phyloP scores from a whole-genome alignment of 139 green algal genomes.

The Edaphochlamys debaryana region DNA sequence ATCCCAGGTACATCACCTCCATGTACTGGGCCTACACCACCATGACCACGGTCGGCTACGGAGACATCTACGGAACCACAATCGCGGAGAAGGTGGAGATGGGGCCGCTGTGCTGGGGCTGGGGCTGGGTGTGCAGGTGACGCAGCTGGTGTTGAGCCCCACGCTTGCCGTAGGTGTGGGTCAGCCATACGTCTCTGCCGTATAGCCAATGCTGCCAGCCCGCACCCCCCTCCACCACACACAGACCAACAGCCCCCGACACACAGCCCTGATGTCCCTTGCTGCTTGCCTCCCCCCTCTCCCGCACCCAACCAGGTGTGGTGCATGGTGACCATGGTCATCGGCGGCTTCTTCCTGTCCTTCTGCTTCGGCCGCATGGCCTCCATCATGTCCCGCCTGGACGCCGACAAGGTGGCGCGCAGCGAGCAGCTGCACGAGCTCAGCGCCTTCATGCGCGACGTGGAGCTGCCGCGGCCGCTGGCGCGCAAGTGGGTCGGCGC shows the following conservation, averaged over 20 bases:
- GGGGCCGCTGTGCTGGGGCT: neutral
- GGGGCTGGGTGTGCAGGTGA: no score
- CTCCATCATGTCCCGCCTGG: slow-evolving; percentile 47
- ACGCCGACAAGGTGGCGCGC: slow-evolving; percentile 50
- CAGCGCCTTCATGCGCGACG: slow-evolving; percentile 62
- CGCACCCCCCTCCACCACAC: no score
- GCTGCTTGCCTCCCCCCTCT: no score
- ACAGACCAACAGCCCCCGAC: no score
- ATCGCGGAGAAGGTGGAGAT: slow-evolving; percentile 64
- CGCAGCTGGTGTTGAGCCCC: no score
- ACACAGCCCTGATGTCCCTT: no score
- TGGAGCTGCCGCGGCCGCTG: slow-evolving; percentile 54
- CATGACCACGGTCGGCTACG: slow-evolving; percentile 84
- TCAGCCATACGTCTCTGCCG: no score
- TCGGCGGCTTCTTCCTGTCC: slow-evolving; percentile 69
- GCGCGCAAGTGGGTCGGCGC: slow-evolving; percentile 43
- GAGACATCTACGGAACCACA: slow-evolving; percentile 71
- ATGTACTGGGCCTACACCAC: slow-evolving; percentile 81
- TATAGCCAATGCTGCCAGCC: no score
- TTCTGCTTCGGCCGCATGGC: slow-evolving; percentile 67
- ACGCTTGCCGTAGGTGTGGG: no score
- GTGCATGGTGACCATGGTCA: slow-evolving; percentile 67
- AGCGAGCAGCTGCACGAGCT: slow-evolving; percentile 62
- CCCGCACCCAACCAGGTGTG: slow-evolving; percentile 52
- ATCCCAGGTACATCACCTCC: slow-evolving; percentile 65